These are phyloP conservation scores for Lodderomyces pseudojiufengensis DNA, from an alignment of 1,139 yeast species.

Conservation along the genomic window DNA sequence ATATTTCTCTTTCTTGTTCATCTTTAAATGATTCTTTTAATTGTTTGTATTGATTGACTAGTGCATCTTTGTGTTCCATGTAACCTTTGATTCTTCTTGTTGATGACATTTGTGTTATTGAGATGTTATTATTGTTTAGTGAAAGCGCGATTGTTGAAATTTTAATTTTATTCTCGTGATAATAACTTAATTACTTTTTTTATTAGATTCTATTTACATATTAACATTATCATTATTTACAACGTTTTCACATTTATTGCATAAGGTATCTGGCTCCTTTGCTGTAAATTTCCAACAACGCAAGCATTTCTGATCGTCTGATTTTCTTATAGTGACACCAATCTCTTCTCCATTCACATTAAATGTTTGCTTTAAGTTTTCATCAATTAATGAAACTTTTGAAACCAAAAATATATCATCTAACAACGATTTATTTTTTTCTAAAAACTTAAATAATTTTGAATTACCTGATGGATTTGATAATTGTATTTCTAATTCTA, in stretches of 20 bases:
- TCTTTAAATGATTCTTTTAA: slow-evolving; percentile 14
- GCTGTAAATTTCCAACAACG: slow-evolving; percentile 89
- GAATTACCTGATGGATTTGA: slow-evolving; percentile 15
- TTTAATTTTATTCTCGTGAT: neutral
- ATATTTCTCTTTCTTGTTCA: slow-evolving; percentile 12
- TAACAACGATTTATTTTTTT: slow-evolving; percentile 26
- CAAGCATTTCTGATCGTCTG: slow-evolving; percentile 62
- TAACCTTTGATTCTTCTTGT: slow-evolving; percentile 19
- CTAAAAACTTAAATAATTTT: slow-evolving; percentile 14
- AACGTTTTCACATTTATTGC: slow-evolving; percentile 59
- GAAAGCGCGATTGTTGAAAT: neutral
- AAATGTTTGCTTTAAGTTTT: slow-evolving; percentile 11
- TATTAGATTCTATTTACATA: slow-evolving; percentile 1
- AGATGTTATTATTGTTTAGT: neutral
- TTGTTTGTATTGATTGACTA: slow-evolving; percentile 16
- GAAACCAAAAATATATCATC: slow-evolving; percentile 71
- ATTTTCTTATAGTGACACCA: slow-evolving; percentile 8
- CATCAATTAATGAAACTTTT: slow-evolving; percentile 26
- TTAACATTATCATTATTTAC: too few species aligned
- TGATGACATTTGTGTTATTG: slow-evolving; percentile 8
- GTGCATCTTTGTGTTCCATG: slow-evolving; percentile 17
- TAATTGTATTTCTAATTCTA: slow-evolving; percentile 55
- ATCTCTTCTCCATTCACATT: slow-evolving; percentile 12
- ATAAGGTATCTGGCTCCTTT: slow-evolving; percentile 47
- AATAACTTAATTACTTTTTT: neutral